Conservation (phyloP, 352 stramenopile species). For the Globisporangium acanthophoron region DNA sequence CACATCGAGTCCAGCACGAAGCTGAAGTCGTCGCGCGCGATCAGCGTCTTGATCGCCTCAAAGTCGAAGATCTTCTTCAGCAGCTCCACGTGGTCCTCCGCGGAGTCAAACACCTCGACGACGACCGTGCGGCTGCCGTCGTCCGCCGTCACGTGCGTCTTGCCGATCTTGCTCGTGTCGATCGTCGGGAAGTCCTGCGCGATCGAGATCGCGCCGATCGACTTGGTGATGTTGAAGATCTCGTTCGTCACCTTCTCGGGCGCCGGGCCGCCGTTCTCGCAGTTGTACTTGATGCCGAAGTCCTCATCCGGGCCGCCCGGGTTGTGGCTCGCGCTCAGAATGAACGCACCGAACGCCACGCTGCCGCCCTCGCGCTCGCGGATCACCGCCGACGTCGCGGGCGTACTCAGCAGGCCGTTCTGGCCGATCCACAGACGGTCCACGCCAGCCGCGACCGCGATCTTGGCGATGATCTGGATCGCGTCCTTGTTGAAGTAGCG, state of each 20-base stretch:
- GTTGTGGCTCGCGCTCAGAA: constrained; percentile 98
- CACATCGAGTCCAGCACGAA: constrained; percentile 98
- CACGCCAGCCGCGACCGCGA: constrained; percentile 96
- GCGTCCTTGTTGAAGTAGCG: constrained; percentile 91
- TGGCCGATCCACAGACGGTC: constrained; percentile 94
- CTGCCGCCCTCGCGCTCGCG: constrained; percentile 91
- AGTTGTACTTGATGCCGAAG: constrained; percentile 99
- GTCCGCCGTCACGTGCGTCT: constrained; percentile 69
- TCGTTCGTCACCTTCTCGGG: constrained; percentile 96
- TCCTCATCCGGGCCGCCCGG: constrained; percentile 97
- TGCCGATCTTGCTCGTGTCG: constrained; percentile 67
- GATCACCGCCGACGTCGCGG: constrained; percentile 96
- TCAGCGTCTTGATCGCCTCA: constrained; percentile 89
- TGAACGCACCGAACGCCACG: constrained; percentile 94
- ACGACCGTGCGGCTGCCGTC: constrained; percentile 89
- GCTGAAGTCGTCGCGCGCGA: constrained; percentile 90
- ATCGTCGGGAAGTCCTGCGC: constrained; percentile 76
- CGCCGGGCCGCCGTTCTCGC: constrained; percentile 95
- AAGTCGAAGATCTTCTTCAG: constrained; percentile 99
- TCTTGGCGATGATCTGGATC: constrained; percentile 96
- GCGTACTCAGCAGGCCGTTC: constrained; percentile 95
- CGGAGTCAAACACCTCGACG: constrained; percentile 97
- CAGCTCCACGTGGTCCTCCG: constrained; percentile 93
- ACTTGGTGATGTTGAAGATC: constrained; percentile 95
- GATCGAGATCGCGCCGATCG: constrained; percentile 94